These are phyloP conservation scores for Venturiaceae sp. DNA, from an alignment of 2,329 filamentous ascomycete genomes.

Conservation along the genomic window DNA sequence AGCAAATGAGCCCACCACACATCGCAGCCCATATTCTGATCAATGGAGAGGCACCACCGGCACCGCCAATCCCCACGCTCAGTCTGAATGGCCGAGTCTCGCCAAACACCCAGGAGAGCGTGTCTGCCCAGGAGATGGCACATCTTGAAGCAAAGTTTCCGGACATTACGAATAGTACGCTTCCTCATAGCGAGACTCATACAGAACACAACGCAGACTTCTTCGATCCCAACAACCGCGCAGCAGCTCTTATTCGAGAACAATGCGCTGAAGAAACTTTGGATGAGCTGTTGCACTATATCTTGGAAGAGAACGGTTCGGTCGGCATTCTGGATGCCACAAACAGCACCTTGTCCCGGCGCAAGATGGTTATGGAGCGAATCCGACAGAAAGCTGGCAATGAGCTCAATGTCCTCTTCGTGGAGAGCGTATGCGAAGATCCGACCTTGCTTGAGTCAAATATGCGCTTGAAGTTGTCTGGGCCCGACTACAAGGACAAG, in stretches of 20 bases:
- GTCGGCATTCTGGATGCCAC: constrained; percentile 96
- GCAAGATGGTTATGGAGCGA: constrained; percentile 72
- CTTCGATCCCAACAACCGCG: constrained; percentile 83
- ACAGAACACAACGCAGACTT: constrained; percentile 89
- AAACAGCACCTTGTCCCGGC: constrained; percentile 83
- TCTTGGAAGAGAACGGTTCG: constrained; percentile 70
- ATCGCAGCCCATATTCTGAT: constrained; percentile 47
- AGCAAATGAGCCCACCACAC: constrained; percentile 17
- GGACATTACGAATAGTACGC: not conserved
- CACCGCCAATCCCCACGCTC: constrained; percentile 13
- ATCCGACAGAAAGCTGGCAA: constrained; percentile 77
- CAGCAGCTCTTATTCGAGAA: constrained; percentile 74
- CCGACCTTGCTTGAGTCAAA: constrained; percentile 80
- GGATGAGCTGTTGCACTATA: constrained; percentile 84
- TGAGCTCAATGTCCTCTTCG: constrained; percentile 80
- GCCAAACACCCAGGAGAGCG: not conserved
- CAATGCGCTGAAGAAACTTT: constrained; percentile 87
- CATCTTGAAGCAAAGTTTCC: constrained; percentile 25
- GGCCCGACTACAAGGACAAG: constrained; percentile 91
- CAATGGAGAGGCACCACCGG: constrained; percentile 39
- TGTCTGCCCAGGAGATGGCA: constrained; percentile 7
- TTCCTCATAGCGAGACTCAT: not conserved
- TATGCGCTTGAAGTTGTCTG: constrained; percentile 92
- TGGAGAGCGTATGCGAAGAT: constrained; percentile 89
- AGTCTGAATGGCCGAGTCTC: constrained; percentile 3